Conservation (phyloP, 176 grass and related monocot species). For the Avena atlantica region DNA sequence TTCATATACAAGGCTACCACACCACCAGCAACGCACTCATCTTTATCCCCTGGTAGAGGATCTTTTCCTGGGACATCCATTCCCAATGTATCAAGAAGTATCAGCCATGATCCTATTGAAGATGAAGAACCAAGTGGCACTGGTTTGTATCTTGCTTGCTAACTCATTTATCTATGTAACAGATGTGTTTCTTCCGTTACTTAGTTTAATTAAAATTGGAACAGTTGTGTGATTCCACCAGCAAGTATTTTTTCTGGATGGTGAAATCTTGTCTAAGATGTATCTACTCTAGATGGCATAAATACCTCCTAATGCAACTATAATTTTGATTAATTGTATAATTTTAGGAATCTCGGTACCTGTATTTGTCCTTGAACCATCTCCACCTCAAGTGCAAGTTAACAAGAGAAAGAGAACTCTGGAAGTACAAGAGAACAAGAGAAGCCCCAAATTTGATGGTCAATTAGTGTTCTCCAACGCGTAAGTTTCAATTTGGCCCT, state of each 20-base stretch:
- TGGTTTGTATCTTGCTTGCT: constrained; percentile 39
- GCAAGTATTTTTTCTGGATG: constrained; percentile 2
- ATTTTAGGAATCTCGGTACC: constrained; percentile 38
- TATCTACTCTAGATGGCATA: constrained; percentile 1
- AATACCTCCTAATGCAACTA: constrained; percentile 10
- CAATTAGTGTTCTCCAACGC: constrained; percentile 64
- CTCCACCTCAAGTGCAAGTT: constrained; percentile 60
- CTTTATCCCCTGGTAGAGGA: constrained; percentile 42
- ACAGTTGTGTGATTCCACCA: background rate
- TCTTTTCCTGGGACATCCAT: constrained; percentile 39
- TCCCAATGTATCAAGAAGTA: constrained; percentile 8
- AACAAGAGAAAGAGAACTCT: constrained; percentile 49
- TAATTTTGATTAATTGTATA: background rate
- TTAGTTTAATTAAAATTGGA: background rate
- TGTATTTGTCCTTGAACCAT: constrained; percentile 55
- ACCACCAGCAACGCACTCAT: constrained; percentile 28
- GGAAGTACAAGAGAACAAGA: constrained; percentile 44
- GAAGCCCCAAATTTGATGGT: constrained; percentile 50
- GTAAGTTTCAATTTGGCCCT: constrained; percentile 10
- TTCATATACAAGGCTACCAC: constrained; percentile 45
- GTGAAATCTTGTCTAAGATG: background rate
- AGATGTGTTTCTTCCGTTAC: constrained; percentile 14
- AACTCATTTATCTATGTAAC: constrained; percentile 28
- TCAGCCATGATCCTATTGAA: constrained; percentile 26
- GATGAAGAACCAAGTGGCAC: constrained; percentile 12